phyloP scores from a whole-genome alignment of 2,329 filamentous ascomycete genomes.

The Pseudogymnoascus sp. region DNA sequence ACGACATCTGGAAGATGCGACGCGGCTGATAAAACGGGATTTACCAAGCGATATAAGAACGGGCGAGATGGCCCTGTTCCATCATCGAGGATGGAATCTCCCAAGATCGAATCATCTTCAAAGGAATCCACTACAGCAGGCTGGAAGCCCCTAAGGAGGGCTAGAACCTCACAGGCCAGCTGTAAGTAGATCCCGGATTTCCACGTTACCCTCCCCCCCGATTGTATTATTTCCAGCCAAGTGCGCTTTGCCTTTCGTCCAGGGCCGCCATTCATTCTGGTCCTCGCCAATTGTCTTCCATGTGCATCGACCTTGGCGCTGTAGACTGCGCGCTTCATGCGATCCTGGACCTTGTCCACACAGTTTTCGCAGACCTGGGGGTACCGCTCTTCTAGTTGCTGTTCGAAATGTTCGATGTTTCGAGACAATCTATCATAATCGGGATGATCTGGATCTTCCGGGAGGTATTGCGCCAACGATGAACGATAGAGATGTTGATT shows the following conservation, averaged over 20 bases:
- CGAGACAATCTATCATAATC: slow-evolving; percentile 43
- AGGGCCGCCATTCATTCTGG: slow-evolving; percentile 36
- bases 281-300: slow-evolving; percentile 53
- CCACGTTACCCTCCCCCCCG: slow-evolving; percentile 18
- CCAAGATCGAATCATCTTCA: slow-evolving; percentile 16
- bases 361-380: slow-evolving; percentile 82
- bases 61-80: slow-evolving; percentile 1
- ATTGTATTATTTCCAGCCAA: slow-evolving; percentile 35
- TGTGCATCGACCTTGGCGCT: slow-evolving; percentile 43
- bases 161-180: slow-evolving; percentile 20
- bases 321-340: slow-evolving; percentile 65
- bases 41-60: not conserved
- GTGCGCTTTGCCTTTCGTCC: slow-evolving; percentile 29
- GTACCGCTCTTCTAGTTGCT: slow-evolving; percentile 69
- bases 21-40: not conserved
- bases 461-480: slow-evolving; percentile 72
- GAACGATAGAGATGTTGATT: slow-evolving; percentile 79
- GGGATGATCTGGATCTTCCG: slow-evolving; percentile 56
- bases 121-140: not conserved
- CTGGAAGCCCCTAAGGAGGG: not conserved
- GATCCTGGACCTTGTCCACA: slow-evolving; percentile 61
- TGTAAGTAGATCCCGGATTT: slow-evolving; percentile 22
- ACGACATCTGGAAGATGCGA: not conserved
- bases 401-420: slow-evolving; percentile 60
- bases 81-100: slow-evolving; percentile 16